Conservation (phyloP, 495 filamentous ascomycete species). For the Lasiosphaeriaceae sp. region DNA sequence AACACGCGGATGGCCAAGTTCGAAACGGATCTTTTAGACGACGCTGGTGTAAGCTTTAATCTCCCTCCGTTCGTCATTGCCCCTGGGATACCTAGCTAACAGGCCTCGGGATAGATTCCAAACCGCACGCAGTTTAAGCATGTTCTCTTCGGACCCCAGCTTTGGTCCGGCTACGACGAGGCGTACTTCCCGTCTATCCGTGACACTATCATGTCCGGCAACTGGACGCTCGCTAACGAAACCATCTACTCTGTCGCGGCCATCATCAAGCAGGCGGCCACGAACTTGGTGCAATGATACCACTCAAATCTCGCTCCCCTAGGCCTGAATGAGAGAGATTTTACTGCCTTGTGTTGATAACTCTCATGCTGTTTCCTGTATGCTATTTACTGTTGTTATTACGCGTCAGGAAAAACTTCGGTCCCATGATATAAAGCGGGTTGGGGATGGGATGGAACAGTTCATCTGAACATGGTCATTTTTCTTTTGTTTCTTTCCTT, state of each 20-base stretch:
- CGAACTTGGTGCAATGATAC: slow-evolving; percentile 9
- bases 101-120: slow-evolving; percentile 72
- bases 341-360: not conserved
- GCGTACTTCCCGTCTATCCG: slow-evolving; percentile 81
- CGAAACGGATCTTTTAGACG: slow-evolving; percentile 78
- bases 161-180: slow-evolving; percentile 71
- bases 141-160: slow-evolving; percentile 77
- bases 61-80: not conserved
- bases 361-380: not conserved
- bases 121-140: slow-evolving; percentile 94
- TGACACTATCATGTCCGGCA: slow-evolving; percentile 67
- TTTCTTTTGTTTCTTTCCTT: not conserved
- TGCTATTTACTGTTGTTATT: too few relatives aligned
- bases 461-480: too few relatives aligned
- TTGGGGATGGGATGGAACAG: too few relatives aligned
- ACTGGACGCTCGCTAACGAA: slow-evolving; percentile 67
- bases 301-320: not conserved
- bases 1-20: slow-evolving; percentile 73
- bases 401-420: too few relatives aligned
- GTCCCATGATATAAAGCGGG: too few relatives aligned
- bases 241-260: slow-evolving; percentile 69
- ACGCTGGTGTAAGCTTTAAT: slow-evolving; percentile 62
- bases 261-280: slow-evolving; percentile 61
- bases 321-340: not conserved
- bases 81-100: too few relatives aligned